Evolutionary conservation across 768 basidiomycete species (phyloP).

Genomic region (Lactifluus hygrophoroides): DNA sequence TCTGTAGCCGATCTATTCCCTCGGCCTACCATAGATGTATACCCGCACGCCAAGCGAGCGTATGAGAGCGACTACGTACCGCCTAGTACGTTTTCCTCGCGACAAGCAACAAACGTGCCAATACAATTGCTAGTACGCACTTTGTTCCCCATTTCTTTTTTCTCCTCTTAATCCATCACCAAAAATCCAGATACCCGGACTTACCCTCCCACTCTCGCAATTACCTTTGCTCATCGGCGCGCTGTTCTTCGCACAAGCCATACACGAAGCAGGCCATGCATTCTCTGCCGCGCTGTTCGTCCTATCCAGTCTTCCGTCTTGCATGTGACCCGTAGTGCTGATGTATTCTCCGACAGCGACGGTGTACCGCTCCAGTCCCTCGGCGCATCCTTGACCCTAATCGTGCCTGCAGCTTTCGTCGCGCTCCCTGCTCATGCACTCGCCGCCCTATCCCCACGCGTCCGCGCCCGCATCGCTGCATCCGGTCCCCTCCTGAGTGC

Average conservation of each 20-base stretch:
- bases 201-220: constrained; percentile 71
- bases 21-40: neutral
- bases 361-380: constrained; percentile 51
- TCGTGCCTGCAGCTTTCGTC: constrained; percentile 72
- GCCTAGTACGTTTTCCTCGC: neutral
- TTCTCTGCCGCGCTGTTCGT: constrained; percentile 66
- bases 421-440: constrained; percentile 41
- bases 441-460: constrained; percentile 32
- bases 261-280: constrained; percentile 79
- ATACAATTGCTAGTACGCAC: constrained; percentile 17
- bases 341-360: constrained; percentile 39
- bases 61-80: neutral
- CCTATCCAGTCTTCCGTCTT: neutral
- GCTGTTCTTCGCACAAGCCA: constrained; percentile 53
- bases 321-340: neutral
- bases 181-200: constrained; percentile 59
- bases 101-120: neutral
- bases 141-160: neutral
- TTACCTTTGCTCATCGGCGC: constrained; percentile 56
- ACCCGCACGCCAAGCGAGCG: neutral
- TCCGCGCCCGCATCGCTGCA: constrained; percentile 53
- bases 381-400: constrained; percentile 51
- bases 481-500: constrained; percentile 79
- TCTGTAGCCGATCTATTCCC: neutral
- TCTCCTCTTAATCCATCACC: neutral